Conservation (phyloP, 768 basidiomycete species). For the Tulasnella sp. region DNA sequence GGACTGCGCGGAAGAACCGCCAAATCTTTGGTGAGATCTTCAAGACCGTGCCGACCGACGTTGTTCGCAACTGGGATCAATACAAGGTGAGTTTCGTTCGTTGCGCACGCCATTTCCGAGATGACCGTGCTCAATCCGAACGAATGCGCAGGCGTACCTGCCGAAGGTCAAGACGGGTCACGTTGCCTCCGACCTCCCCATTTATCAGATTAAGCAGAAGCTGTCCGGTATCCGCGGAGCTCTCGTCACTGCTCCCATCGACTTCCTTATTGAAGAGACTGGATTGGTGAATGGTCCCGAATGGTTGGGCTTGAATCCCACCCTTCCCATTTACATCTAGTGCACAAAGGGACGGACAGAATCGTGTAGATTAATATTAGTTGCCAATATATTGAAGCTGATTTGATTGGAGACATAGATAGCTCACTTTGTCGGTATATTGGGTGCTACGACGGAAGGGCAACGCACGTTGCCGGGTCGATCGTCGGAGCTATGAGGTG, state of each 20-base stretch:
- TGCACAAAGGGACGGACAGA: not conserved
- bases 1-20: constrained; percentile 73
- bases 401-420: not conserved
- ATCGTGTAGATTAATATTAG: not conserved
- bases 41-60: constrained; percentile 78
- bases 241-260: constrained; percentile 41
- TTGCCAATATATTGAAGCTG: not conserved
- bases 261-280: constrained; percentile 68
- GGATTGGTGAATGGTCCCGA: constrained; percentile 46
- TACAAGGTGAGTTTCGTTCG: constrained; percentile 57
- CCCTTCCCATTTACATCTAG: constrained; percentile 72
- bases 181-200: constrained; percentile 61
- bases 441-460: not conserved
- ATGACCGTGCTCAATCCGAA: constrained; percentile 19
- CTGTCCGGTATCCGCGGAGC: constrained; percentile 55
- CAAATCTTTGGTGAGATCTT: constrained; percentile 85
- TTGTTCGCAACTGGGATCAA: constrained; percentile 69
- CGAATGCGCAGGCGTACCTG: constrained; percentile 54
- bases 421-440: not conserved
- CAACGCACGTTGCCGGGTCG: not conserved
- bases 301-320: constrained; percentile 71
- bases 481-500: not conserved
- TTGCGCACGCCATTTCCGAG: not conserved
- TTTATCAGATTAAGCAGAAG: constrained; percentile 70
- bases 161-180: constrained; percentile 78